Conservation (phyloP, 495 filamentous ascomycete genomes). For the Penicillium psychrofluorescens region DNA sequence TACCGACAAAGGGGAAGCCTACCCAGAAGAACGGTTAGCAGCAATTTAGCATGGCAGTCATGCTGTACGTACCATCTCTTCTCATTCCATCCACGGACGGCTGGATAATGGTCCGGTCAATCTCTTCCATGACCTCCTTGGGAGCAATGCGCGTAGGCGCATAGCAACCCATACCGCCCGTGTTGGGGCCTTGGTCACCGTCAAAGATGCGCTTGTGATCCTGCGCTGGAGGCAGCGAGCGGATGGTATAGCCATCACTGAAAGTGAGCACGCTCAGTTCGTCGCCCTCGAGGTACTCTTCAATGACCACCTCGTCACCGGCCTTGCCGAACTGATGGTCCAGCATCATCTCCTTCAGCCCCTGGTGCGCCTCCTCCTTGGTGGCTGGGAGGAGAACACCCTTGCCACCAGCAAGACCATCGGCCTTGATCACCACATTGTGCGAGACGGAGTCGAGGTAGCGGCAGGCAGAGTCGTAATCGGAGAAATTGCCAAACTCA, state of each 20-base stretch:
- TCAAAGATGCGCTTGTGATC: constrained; percentile 95
- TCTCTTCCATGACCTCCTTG: constrained; percentile 61
- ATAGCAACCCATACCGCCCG: constrained; percentile 97
- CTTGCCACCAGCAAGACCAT: constrained; percentile 82
- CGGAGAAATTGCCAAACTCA: constrained; percentile 77
- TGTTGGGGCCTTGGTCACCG: constrained; percentile 87
- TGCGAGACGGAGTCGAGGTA: constrained; percentile 72
- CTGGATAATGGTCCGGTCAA: constrained; percentile 76
- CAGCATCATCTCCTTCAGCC: constrained; percentile 83
- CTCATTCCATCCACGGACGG: constrained; percentile 88
- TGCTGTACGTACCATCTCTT: constrained; percentile 47
- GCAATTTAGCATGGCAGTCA: neutral
- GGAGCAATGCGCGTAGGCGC: constrained; percentile 82
- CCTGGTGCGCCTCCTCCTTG: constrained; percentile 74
- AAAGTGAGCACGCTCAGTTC: constrained; percentile 89
- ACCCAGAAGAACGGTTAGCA: neutral
- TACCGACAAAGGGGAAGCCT: constrained; percentile 70
- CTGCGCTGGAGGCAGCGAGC: constrained; percentile 83
- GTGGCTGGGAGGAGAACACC: constrained; percentile 79
- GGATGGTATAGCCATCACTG: constrained; percentile 80
- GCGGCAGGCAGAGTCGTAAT: constrained; percentile 66
- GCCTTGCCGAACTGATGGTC: constrained; percentile 80
- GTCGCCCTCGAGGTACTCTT: constrained; percentile 88
- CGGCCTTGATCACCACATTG: constrained; percentile 83
- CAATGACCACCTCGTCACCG: constrained; percentile 90